Base-by-base conservation (phyloP, 768 basidiomycete species). In the Naematelia encephala region DNA sequence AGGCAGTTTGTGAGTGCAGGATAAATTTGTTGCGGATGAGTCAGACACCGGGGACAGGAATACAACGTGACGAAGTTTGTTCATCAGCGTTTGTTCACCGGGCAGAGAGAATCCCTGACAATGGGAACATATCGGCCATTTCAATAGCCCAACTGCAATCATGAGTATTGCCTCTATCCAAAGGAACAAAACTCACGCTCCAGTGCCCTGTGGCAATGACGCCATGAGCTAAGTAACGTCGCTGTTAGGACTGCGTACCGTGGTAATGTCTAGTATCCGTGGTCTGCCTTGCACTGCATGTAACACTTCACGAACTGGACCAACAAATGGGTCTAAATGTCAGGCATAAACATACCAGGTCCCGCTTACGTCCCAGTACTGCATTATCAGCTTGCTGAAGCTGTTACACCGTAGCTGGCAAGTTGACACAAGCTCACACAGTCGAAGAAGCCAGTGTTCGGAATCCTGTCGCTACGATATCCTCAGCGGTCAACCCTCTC, bases 111-210 rank as follows among this genome's bases (percentile, higher is more conserved):
- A 25, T 12, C 21, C 56, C 65, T 29, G 44, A 63, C 64, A 48
- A 47, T 0, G 61, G 62, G 45, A 56, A 69, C 61, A 60, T 45
- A 39, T 69, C 64, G 0, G 67, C 67, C 10, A 69, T 50, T 21
- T 66, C 61, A 22, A 62, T 57, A 3, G 67, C 67, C 67, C 67
- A 69, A 13, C 64, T 66, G 25, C 2, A 21, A 26, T 22, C 39
- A 50, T 27, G 5, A 28, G 13, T 19, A 4, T 5, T 5, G n/a
- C 46, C n/a, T n/a, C n/a, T n/a, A n/a, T n/a, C n/a, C n/a, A 11
- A 26, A 50, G 5, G 13, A 11, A 54, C 21, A 23, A 2, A 2
- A 29, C 54, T 44, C 27, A 61, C 53, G 49, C 44, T 29, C 64
- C 52, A 16, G 51, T 57, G 14, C 57, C 55, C 54, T 53, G 25